Conservation (phyloP, 257 asterid genomes). For the Nicotiana tabacum region DNA sequence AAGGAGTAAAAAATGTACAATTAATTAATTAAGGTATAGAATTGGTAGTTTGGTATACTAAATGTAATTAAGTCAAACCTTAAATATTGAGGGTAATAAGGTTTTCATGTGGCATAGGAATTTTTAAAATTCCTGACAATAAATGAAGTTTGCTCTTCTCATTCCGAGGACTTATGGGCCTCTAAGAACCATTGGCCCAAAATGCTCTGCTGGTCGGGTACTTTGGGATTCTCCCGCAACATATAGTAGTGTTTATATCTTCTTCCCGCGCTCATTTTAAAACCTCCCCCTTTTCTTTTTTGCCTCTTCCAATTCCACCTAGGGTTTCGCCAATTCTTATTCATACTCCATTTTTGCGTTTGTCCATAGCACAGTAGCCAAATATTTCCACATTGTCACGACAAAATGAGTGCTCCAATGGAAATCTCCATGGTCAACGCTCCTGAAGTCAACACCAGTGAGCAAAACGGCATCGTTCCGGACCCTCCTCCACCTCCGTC, state of each 20-base stretch:
- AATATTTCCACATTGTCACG: slow-evolving; percentile 18
- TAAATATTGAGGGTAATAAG: no score
- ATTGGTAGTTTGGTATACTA: no score
- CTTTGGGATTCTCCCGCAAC: not conserved
- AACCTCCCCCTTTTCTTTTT: not conserved
- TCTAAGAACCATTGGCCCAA: not conserved
- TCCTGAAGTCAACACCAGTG: slow-evolving; percentile 28
- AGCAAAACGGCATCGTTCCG: slow-evolving; percentile 34
- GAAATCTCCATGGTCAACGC: slow-evolving; percentile 52
- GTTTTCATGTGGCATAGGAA: no score
- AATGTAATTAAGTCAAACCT: no score
- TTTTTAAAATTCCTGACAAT: no score
- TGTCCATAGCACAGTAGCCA: not conserved
- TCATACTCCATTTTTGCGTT: not conserved
- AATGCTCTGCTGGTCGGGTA: not conserved
- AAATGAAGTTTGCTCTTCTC: no score
- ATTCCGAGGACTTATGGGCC: no score
- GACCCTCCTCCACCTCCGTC: slow-evolving; percentile 40
- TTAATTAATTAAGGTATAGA: no score
- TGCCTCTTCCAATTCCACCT: not conserved
- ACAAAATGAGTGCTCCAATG: slow-evolving; percentile 76
- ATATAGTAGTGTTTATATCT: not conserved
- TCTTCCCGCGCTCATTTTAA: slow-evolving; percentile 3
- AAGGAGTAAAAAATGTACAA: no score
- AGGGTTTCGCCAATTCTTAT: slow-evolving; percentile 10